These are phyloP conservation scores for Cladosporium sp. DNA, from an alignment of 2,329 filamentous ascomycete genomes.

Conservation along the genomic window DNA sequence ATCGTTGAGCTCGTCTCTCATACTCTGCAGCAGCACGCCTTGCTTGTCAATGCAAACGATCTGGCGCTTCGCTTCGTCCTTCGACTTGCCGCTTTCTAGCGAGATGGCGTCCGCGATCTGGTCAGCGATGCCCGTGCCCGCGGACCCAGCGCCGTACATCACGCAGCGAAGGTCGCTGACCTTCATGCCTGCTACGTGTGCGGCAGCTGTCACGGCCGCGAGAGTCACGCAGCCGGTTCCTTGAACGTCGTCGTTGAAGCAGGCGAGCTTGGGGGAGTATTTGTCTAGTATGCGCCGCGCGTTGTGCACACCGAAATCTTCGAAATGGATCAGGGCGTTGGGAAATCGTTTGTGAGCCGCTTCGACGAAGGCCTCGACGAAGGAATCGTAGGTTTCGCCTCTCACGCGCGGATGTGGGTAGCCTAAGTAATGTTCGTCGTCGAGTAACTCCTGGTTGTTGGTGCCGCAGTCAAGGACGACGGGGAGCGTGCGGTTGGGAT, in stretches of 20 bases:
- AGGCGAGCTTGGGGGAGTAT: constrained; percentile 67
- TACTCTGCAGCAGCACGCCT: constrained; percentile 63
- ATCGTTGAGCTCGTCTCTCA: constrained; percentile 54
- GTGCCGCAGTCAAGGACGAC: constrained; percentile 84
- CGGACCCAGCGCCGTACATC: constrained; percentile 74
- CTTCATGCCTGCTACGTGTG: constrained; percentile 61
- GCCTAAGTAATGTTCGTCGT: constrained; percentile 75
- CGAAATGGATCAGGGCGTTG: constrained; percentile 75
- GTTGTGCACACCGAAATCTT: constrained; percentile 77
- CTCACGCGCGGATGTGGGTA: constrained; percentile 59
- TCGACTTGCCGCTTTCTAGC: constrained; percentile 57
- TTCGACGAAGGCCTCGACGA: constrained; percentile 68
- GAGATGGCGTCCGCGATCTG: constrained; percentile 76
- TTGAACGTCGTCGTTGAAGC: constrained; percentile 89
- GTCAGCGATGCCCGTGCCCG: constrained; percentile 79
- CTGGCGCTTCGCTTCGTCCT: constrained; percentile 68
- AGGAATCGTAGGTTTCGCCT: constrained; percentile 67
- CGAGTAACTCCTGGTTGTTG: constrained; percentile 67
- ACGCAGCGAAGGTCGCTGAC: constrained; percentile 65
- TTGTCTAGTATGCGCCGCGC: constrained; percentile 69
- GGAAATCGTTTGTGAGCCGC: constrained; percentile 65
- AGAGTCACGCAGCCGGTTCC: constrained; percentile 84
- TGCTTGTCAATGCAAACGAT: constrained; percentile 75
- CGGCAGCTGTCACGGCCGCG: constrained; percentile 70
- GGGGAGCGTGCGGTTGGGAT: constrained; percentile 69